Evolutionary conservation across 129 eudicot genomes (phyloP), one percentile per base, ranked within the genome.

Genomic region (Flaveria linearis): DNA sequence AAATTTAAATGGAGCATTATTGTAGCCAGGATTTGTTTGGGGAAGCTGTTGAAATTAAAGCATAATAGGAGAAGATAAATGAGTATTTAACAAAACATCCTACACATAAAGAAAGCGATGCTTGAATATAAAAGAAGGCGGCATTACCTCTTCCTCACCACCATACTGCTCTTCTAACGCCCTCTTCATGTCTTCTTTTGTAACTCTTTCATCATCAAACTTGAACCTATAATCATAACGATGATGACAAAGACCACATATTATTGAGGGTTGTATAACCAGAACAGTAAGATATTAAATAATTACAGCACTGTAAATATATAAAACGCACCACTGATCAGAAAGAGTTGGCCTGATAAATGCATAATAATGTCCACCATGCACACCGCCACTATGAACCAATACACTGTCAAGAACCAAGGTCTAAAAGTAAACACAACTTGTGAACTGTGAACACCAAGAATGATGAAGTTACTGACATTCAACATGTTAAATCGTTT

Each of bases 361-460:
- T 46, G 97, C 97, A 84, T 90, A 90, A 76, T 93, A 93, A 73
- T 93, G 97, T 76, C 98, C 98, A 33, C 98, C 98, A 77, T 93
- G 98, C 80, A 90, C 96, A 49, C 97, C 98, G 6, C 97, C 98
- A 75, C 98, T 93, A 83, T 93, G 98, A 68, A 93, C 98, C 89
- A 93, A 84, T 73, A 93, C 98, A 88, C 98, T 93, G 93, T 60
- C 57, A 76, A 74, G 49, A 72, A 41, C 60, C 73, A 60, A 73
- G 17, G 56, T 42, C 81, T 53, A 69, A 60, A 61, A 42, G 28
- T 49, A 45, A 73, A 62, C 71, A 62, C 62, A 61, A 58, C 42
- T 26, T 63, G 69, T 28, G 55, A 25, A 18, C 25, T 36, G 45
- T 67, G 23, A n/a, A 28, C 56, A 41, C 47, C 56, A 10, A 33